Evolutionary conservation across 2,329 filamentous ascomycete species (phyloP), one percentile per base, ranked within the genome.

Genomic region (Botrytis aclada): DNA sequence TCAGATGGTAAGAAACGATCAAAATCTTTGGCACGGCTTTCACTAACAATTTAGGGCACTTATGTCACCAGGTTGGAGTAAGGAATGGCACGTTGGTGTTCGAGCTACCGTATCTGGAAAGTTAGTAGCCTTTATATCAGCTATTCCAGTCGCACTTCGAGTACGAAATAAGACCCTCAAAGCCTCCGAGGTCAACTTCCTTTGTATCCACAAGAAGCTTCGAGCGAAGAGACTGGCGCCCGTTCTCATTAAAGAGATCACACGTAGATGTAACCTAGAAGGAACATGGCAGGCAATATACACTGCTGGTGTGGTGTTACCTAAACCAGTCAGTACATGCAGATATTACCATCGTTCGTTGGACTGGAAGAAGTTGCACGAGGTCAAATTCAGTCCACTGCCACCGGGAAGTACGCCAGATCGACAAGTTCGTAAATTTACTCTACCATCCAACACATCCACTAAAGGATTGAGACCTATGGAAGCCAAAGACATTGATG

Each of bases 151-250:
- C 74, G 88, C 91, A 76, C 86, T 99, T 73, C 90, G 92, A 70
- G 90, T 99, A 61, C 92, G 95, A 76, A 86, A 92, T 74, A 92
- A 92, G 74, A 84, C 88, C 73, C 84, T 99, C 74, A 88, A 90
- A 75, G 91, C 93, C 77, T 94, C 93, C 66, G 96, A 99, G 82
- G 96, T 99, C 84, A 99, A 99, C 85, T 99, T 98, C 84, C 90
- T 99, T 77, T 97, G 95, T 80, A 92, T 99, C 72, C 96, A 99
- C 87, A 98, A 98, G 87, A 98, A 98, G 84, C 89, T 99, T 45
- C 93, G 96, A 69, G 90, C 93, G 73, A 98, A 98, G 85, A 91
- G 96, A 71, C 89, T 99, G 61, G 91, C 96, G 0, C 96, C 96
- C 0, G 92, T 98, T 2, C 89, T 99, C 70, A 99, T 99, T 86